phyloP scores from a whole-genome alignment of 208 protist species.

The Lotmaria passim region DNA sequence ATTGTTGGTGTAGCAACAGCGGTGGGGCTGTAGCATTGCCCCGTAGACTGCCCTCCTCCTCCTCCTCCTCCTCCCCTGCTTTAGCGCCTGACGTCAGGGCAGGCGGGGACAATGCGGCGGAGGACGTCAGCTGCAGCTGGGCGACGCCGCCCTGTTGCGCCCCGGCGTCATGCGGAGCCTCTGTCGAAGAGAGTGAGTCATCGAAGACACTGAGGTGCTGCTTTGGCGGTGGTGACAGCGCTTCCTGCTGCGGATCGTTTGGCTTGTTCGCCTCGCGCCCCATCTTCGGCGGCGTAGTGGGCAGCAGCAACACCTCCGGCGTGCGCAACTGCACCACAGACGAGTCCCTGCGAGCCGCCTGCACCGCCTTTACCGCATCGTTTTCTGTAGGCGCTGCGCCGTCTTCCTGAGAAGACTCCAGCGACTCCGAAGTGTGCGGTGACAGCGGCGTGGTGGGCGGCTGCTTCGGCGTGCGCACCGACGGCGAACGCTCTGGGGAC shows the following conservation, averaged over 20 bases:
- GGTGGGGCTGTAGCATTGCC: too few species aligned
- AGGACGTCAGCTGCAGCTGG: neutral
- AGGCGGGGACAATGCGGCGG: neutral
- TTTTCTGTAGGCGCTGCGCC: neutral
- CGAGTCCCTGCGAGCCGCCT: neutral
- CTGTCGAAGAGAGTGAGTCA: neutral
- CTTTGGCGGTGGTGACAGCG: neutral
- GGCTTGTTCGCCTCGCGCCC: too few species aligned
- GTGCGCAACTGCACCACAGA: constrained; percentile 11
- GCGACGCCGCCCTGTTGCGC: neutral
- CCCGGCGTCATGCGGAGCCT: too few species aligned
- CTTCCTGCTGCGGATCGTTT: too few species aligned
- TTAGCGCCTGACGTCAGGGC: neutral
- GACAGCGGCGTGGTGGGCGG: neutral
- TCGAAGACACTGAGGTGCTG: neutral
- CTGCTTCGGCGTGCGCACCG: neutral
- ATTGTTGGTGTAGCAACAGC: neutral
- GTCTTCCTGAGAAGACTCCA: neutral
- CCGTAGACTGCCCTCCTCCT: too few species aligned
- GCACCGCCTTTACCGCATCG: neutral
- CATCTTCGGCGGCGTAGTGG: neutral
- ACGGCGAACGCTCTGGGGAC: neutral
- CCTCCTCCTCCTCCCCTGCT: neutral
- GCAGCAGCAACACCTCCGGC: constrained; percentile 5
- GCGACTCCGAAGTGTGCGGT: neutral